These are phyloP conservation scores for Boletus barrowsii DNA, from an alignment of 768 basidiomycete genomes.

Conservation along the genomic window DNA sequence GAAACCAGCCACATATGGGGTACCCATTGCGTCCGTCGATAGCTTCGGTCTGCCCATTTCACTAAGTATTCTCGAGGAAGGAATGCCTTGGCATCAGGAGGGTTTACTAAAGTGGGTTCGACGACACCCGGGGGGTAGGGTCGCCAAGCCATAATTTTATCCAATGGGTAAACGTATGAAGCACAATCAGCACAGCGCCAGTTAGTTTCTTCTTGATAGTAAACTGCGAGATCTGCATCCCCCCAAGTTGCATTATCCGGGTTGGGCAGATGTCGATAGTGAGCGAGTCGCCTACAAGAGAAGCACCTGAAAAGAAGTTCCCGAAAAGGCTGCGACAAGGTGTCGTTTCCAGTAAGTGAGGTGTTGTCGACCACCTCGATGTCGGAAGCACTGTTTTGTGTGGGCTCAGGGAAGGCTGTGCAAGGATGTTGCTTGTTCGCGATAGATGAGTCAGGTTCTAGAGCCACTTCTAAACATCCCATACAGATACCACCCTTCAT, in stretches of 20 bases:
- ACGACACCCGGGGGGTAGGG: conserved; percentile 67
- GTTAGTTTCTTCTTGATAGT: conserved; percentile 52
- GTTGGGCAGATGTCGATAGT: conserved; percentile 69
- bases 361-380: conserved; percentile 36
- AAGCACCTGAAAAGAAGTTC: conserved; percentile 79
- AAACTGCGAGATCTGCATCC: conserved; percentile 46
- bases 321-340: conserved; percentile 16
- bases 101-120: conserved; percentile 45
- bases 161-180: conserved; percentile 65
- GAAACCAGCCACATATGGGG: conserved; percentile 88
- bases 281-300: conserved; percentile 78
- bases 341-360: conserved; percentile 8
- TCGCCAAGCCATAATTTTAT: conserved; percentile 91
- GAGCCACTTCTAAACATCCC: conserved; percentile 59
- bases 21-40: conserved; percentile 81
- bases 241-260: conserved; percentile 39
- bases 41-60: conserved; percentile 83
- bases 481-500: conserved; percentile 77
- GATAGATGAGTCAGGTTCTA: conserved; percentile 42
- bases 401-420: conserved; percentile 5
- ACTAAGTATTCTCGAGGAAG: conserved; percentile 92
- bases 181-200: conserved; percentile 81
- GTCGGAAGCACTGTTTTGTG: conserved; percentile 19
- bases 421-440: conserved; percentile 12
- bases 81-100: conserved; percentile 50